A percentile compares a stretch with the other conserved stretches of the same genome.
Conservation (phyloP, 2,329 filamentous ascomycete genomes). For the Sclerotinia spermophila region DNA sequence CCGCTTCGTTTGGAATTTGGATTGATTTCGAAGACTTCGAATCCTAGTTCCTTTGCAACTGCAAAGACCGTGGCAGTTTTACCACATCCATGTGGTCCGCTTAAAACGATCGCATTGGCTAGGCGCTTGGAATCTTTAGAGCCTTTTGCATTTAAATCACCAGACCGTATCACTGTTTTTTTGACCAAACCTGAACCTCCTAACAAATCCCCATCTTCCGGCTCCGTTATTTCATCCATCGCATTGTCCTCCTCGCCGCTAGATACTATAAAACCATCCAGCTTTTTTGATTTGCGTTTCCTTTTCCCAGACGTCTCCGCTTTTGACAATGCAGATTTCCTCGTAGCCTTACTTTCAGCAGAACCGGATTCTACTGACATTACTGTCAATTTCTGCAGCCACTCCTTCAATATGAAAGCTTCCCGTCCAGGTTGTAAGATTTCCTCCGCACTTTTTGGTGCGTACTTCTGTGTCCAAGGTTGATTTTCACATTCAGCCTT, state of each 20-base stretch:
- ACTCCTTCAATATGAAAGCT: conserved; percentile 68
- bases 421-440: conserved; percentile 75
- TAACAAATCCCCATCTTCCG: conserved; percentile 46
- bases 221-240: conserved; percentile 64
- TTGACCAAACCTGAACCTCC: conserved; percentile 41
- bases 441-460: conserved; percentile 63
- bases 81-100: conserved; percentile 83
- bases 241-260: conserved; percentile 71
- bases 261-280: conserved; percentile 76
- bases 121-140: conserved; percentile 48
- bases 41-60: conserved; percentile 84
- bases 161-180: conserved; percentile 53
- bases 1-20: conserved; percentile 77
- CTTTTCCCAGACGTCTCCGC: conserved; percentile 51
- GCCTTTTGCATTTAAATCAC: conserved; percentile 37
- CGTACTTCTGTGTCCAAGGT: conserved; percentile 82
- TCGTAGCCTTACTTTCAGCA: conserved; percentile 28
- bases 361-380: conserved; percentile 67
- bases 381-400: conserved; percentile 74
- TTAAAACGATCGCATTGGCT: conserved; percentile 79
- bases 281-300: conserved; percentile 61
- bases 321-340: conserved; percentile 30
- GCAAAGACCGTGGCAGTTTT: conserved; percentile 93
- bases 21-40: conserved; percentile 95
- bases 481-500: conserved; percentile 67